Evolutionary conservation across 257 asterid genomes (phyloP), one percentile per base, ranked within the genome.

Genomic region (Henckelia pumila): DNA sequence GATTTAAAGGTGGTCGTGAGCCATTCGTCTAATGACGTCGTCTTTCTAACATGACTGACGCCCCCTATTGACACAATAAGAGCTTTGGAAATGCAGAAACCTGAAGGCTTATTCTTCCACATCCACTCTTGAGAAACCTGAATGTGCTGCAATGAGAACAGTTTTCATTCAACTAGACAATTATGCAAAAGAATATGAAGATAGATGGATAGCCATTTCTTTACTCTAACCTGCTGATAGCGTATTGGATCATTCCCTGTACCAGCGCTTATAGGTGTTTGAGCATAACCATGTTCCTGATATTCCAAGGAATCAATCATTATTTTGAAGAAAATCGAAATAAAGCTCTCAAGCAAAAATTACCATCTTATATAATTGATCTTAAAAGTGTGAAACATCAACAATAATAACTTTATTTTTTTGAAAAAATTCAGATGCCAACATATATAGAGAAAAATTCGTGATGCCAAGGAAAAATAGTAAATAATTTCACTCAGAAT

Each of bases 101-200:
- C 85, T 83, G 75, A 69, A 63, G 70, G 71, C 61, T 80, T 73
- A 69, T 78, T 80, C 66, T 78, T 81, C 86, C 86, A 80, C 82
- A 74, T 80, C 96, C 97, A 88, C 58, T 87, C 95, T 75, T 84
- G 90, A 52, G 87, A 68, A 7, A 83, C 82, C 73, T 76, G 86
- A 28, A 63, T 71, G 6, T 80, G 83, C 86, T 78, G 74, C 62
- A 63, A 19, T 29, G 47, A 57, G 26, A 37, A 44, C 23, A 40
- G 44, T 55, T 40, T 24, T 28, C 13, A 37, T 7, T 56, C 16
- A 25, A 30, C n/a, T 49, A 44, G 8, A 37, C 25, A 56, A 61
- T 26, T 11, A 25, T 61, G 62, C 24, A 55, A 55, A 71, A 23
- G 59, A 63, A 61, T 9, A 22, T 14, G 7, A 33, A 62, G 37